Base-by-base conservation (phyloP, 164 flowering plant genomes). In the Piper longum region DNA sequence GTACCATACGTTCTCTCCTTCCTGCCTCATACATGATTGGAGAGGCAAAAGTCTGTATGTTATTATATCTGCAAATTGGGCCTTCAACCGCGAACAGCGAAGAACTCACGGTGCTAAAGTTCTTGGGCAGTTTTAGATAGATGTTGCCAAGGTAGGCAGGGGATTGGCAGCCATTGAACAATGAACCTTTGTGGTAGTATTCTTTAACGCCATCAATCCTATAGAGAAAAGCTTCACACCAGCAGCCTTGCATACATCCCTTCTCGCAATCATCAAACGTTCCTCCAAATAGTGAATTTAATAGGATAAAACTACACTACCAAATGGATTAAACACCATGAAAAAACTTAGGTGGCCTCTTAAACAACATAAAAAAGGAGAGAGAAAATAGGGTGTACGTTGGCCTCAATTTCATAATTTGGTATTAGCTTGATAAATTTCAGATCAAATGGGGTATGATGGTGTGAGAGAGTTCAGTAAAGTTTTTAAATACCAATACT, bases 241-340 rank as follows among this genome's bases (percentile, higher is more conserved):
- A 42, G 65, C 74, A 68, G 9, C 64, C 59, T 2, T 45, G 41
- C 26, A 56, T 13, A 65, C 74, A 72, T 9, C 18, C 40, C 13
- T 72, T 60, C 56, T n/a, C 64, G 60, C 74, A 72, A 14, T 44
- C 4, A 26, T 72, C 68, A 0, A 72, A 45, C 9, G 71, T 60
- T 26, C 16, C 41, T 1, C 16, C 7, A 44, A n/a, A n/a, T n/a
- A n/a, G n/a, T n/a, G n/a, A n/a, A n/a, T n/a, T n/a, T n/a, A n/a
- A n/a, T n/a, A n/a, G n/a, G n/a, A n/a, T n/a, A n/a, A n/a, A n/a
- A n/a, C n/a, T n/a, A n/a, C n/a, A n/a, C n/a, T n/a, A n/a, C n/a
- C n/a, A n/a, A n/a, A n/a, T n/a, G n/a, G n/a, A n/a, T n/a, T n/a
- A n/a, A n/a, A n/a, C n/a, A n/a, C n/a, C n/a, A n/a, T n/a, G n/a